Percentiles rank a stretch among this genome's conserved stretches.
These are phyloP conservation scores for Venturiaceae sp. DNA, from an alignment of 2,329 filamentous ascomycete genomes.

Conservation along the genomic window DNA sequence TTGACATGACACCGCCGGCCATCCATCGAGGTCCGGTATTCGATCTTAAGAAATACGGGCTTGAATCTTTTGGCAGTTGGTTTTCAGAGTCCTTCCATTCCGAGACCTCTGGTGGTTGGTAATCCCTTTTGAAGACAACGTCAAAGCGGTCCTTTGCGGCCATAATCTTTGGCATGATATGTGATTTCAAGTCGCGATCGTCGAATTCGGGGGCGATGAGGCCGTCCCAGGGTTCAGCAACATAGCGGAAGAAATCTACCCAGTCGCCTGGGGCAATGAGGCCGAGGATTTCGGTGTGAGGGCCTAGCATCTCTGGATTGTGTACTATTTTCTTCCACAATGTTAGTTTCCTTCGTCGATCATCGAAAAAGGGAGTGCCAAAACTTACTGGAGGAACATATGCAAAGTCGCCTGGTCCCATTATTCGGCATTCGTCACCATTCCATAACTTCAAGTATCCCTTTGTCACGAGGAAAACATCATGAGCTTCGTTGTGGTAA, in stretches of 20 bases:
- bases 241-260: constrained; percentile 51
- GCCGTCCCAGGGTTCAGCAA: constrained; percentile 42
- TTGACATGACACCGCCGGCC: constrained; percentile 34
- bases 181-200: constrained; percentile 38
- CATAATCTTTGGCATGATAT: constrained; percentile 46
- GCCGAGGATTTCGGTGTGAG: constrained; percentile 45
- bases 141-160: constrained; percentile 46
- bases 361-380: constrained; percentile 13
- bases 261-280: constrained; percentile 49
- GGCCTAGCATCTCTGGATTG: constrained; percentile 44
- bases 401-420: constrained; percentile 48
- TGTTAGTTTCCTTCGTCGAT: constrained; percentile 3
- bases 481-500: constrained; percentile 43
- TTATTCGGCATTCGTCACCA: constrained; percentile 44
- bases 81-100: constrained; percentile 34
- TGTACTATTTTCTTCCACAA: constrained; percentile 38
- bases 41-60: constrained; percentile 42
- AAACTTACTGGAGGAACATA: constrained; percentile 41
- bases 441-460: constrained; percentile 48
- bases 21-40: constrained; percentile 40
- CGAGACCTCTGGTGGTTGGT: constrained; percentile 33
- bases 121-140: constrained; percentile 42
- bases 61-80: constrained; percentile 24
- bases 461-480: constrained; percentile 45
- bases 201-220: constrained; percentile 42